Conservation (phyloP, 306 rosid species). For the Coriaria nepalensis region DNA sequence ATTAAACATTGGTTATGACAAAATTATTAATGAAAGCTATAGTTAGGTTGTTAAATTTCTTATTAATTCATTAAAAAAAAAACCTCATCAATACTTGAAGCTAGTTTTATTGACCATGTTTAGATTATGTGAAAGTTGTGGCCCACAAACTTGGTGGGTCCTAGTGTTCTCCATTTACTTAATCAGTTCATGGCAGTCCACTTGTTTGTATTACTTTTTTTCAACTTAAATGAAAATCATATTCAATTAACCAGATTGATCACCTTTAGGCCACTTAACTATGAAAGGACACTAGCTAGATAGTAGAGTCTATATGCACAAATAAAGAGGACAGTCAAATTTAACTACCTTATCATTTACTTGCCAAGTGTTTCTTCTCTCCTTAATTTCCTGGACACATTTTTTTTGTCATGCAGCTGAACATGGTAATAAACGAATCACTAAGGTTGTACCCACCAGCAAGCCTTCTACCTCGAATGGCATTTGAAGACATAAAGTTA, state of each 20-base stretch:
- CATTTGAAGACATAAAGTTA: conserved; percentile 65
- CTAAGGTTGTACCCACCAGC: conserved; percentile 89
- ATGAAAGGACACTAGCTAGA: neutral
- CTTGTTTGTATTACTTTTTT: conserved; percentile 3
- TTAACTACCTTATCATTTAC: neutral
- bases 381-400: neutral
- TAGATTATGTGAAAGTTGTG: no score
- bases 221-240: neutral
- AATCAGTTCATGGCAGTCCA: conserved; percentile 10
- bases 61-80: no score
- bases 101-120: no score
- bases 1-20: no score
- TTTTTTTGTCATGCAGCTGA: conserved; percentile 34
- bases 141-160: no score
- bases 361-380: neutral
- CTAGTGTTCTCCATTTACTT: neutral
- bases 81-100: no score
- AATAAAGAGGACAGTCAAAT: neutral
- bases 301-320: neutral
- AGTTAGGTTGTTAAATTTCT: no score
- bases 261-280: conserved; percentile 1
- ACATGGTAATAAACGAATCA: conserved; percentile 86
- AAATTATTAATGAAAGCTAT: no score
- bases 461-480: conserved; percentile 84
- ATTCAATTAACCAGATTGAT: neutral